Percentiles rank a stretch among this genome's conserved stretches.
Conservation (phyloP, 139 green algal genomes). For the Pleodorina starrii region DNA sequence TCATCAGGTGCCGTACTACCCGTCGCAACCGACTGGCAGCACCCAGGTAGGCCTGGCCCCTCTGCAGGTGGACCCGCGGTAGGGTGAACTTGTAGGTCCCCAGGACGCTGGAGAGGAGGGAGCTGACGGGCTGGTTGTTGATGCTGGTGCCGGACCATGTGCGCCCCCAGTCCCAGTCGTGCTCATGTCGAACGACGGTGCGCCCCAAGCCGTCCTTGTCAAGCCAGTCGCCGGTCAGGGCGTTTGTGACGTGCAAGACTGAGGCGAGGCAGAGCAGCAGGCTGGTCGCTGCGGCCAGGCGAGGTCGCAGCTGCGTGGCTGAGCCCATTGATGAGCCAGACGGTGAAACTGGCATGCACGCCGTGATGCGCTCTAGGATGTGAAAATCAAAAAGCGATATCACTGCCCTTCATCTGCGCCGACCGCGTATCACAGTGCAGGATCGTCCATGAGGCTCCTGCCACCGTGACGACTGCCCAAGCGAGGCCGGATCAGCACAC, state of each 20-base stretch:
- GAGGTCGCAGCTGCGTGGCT: too few relatives aligned
- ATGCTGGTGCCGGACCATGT: constrained; percentile 9
- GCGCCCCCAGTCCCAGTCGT: constrained; percentile 24
- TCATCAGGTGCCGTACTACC: neutral
- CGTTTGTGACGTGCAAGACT: neutral
- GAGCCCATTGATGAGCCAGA: too few relatives aligned
- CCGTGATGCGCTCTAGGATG: too few relatives aligned
- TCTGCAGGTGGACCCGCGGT: neutral
- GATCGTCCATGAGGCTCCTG: too few relatives aligned
- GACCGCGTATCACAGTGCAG: too few relatives aligned
- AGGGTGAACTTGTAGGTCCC: constrained; percentile 28
- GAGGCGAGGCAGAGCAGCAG: too few relatives aligned
- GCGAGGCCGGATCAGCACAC: too few relatives aligned
- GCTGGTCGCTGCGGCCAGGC: too few relatives aligned
- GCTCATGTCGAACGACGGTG: neutral
- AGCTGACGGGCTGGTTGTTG: constrained; percentile 28
- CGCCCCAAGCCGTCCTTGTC: neutral
- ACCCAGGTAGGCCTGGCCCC: neutral
- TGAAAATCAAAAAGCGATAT: too few relatives aligned
- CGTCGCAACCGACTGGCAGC: neutral
- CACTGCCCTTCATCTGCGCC: too few relatives aligned
- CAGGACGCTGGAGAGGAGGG: neutral
- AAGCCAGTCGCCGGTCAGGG: neutral
- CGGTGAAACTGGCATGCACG: too few relatives aligned
- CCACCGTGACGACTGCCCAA: too few relatives aligned